Base-by-base conservation (phyloP, 176 grass and related monocot species). In the Oryza coarctata region DNA sequence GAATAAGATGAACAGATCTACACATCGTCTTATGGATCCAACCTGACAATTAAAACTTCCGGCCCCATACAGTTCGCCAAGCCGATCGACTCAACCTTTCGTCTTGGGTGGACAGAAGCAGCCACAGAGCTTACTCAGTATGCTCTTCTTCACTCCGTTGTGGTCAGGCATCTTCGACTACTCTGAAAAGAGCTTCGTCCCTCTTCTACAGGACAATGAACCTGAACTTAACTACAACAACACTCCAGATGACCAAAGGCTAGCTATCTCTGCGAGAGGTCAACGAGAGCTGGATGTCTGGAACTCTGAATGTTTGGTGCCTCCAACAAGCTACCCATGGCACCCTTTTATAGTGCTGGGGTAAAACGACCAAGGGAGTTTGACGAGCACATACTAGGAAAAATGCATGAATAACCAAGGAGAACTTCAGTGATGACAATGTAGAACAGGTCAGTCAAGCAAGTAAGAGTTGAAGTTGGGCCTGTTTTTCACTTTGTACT, bases 61-160 rank as follows among this genome's bases (percentile, higher is more conserved):
- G n/a, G n/a, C n/a, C n/a, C n/a, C n/a, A n/a, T n/a, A n/a, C n/a
- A n/a, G n/a, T n/a, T n/a, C n/a, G n/a, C n/a, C n/a, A n/a, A n/a
- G n/a, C n/a, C n/a, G n/a, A n/a, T n/a, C n/a, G n/a, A 49, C 25
- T 80, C 70, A 82, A 2, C 62, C 12, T 9, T 43, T 71, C 1
- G 38, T 71, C 39, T 81, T 70, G 52, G 64, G 15, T 7, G 78
- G 34, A 14, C 47, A 76, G 41, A 87, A 82, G 65, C 85, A 87
- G 11, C 79, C 65, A 17, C 20, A 63, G 58, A 87, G 22, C 15
- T 63, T 0, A 9, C 62, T 10, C n/a, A 44, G 26, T 14, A 82
- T 70, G 52, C 79, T 28, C 79, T 82, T 87, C 65, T 87, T 87
- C 64, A 69, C 71, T 30, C 40, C 32, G 64, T 82, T 87, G 78